phyloP scores from a whole-genome alignment of 805 yeast species.

The Pichia californica region DNA sequence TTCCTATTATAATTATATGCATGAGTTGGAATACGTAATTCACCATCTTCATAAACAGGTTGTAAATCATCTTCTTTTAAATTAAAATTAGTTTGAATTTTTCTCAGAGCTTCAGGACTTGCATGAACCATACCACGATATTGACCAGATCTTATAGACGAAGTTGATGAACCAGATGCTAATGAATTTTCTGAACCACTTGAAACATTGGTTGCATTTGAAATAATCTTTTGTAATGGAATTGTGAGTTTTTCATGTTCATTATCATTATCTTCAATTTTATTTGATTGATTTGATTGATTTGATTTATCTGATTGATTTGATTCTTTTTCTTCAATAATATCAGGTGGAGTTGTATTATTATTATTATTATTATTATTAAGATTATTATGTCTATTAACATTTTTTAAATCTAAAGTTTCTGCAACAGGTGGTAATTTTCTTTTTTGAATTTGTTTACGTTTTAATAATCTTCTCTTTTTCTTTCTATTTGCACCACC shows the following conservation, averaged over 20 bases:
- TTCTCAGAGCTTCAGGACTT: constrained; percentile 12
- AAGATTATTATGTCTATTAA: constrained; percentile 6
- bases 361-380: not conserved
- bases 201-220: constrained; percentile 11
- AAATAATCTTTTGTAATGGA: constrained; percentile 6
- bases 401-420: constrained; percentile 13
- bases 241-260: not conserved
- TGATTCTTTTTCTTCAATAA: not conserved
- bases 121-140: constrained; percentile 13
- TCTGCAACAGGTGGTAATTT: constrained; percentile 27
- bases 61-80: constrained; percentile 22
- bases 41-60: constrained; percentile 29
- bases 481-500: constrained; percentile 64
- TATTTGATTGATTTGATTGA: too few relatives aligned
- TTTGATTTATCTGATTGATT: too few relatives aligned
- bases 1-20: constrained; percentile 66
- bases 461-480: constrained; percentile 37
- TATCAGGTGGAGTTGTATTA: not conserved
- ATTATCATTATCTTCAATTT: not conserved
- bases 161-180: constrained; percentile 13
- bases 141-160: constrained; percentile 7
- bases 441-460: constrained; percentile 22
- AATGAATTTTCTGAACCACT: constrained; percentile 4
- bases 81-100: constrained; percentile 15
- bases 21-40: constrained; percentile 28